Conservation (phyloP, 768 basidiomycete species). For the Flagelloscypha sp. region DNA sequence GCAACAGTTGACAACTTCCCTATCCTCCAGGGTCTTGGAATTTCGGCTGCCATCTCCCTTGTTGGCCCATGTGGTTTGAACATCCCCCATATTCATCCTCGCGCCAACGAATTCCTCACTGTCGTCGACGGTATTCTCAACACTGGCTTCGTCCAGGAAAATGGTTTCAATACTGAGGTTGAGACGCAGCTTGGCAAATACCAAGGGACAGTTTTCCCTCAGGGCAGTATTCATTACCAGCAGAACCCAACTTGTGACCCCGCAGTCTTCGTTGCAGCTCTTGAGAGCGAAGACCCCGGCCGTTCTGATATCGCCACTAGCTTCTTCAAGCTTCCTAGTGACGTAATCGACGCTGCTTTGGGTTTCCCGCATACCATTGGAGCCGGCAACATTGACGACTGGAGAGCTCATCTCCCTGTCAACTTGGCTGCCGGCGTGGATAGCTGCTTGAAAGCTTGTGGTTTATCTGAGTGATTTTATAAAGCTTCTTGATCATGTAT, state of each 20-base stretch:
- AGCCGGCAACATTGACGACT: conserved; percentile 7
- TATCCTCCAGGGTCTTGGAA: conserved; percentile 6
- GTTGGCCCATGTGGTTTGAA: conserved; percentile 22
- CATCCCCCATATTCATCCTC: conserved; percentile 27
- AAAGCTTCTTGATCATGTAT: not conserved
- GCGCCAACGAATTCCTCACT: conserved; percentile 25
- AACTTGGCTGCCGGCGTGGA: conserved; percentile 11
- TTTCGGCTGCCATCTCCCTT: conserved; percentile 5
- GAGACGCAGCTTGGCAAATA: conserved; percentile 10
- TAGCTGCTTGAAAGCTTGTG: conserved; percentile 8
- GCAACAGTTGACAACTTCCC: conserved; percentile 13
- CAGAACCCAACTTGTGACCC: conserved; percentile 12
- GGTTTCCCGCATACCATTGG: conserved; percentile 11
- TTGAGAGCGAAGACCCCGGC: conserved; percentile 8
- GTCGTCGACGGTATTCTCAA: conserved; percentile 19
- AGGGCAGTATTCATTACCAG: conserved; percentile 9
- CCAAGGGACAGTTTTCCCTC: no score
- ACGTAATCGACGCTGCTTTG: conserved; percentile 8
- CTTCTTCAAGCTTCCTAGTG: no score
- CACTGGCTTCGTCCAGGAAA: conserved; percentile 20
- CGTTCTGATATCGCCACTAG: conserved; percentile 9
- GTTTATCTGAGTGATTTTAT: no score
- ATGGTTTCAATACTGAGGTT: conserved; percentile 13
- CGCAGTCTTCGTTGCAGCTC: no score
- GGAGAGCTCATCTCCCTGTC: conserved; percentile 6